These are phyloP conservation scores for Linum lewisii DNA, from an alignment of 345 rosid species.

Conservation along the genomic window DNA sequence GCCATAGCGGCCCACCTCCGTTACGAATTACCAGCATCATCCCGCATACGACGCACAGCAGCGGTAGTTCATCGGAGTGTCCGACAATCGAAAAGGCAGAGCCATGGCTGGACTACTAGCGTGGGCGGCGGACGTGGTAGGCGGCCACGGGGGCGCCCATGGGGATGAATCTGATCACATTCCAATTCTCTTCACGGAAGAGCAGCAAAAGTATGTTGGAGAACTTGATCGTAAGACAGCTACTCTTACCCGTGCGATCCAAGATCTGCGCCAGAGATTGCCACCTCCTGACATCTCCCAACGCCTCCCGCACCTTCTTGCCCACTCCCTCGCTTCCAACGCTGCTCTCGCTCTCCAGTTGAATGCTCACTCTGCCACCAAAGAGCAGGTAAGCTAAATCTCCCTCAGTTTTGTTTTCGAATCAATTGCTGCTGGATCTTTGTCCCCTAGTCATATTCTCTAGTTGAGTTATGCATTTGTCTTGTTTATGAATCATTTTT, in stretches of 20 bases:
- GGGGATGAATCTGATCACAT: conserved; percentile 30
- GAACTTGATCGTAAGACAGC: conserved; percentile 65
- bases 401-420: too few species aligned
- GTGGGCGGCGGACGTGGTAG: conserved; percentile 96
- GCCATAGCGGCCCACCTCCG: too few species aligned
- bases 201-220: conserved; percentile 56
- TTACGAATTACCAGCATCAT: too few species aligned
- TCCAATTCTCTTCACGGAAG: conserved; percentile 45
- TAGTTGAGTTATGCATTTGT: background rate
- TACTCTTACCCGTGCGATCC: conserved; percentile 69
- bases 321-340: conserved; percentile 87
- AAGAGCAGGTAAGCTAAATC: conserved; percentile 72
- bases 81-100: background rate
- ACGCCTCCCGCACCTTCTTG: conserved; percentile 86
- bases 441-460: background rate
- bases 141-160: conserved; percentile 37
- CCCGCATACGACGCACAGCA: background rate
- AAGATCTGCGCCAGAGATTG: conserved; percentile 70
- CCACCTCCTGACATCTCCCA: conserved; percentile 83
- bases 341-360: conserved; percentile 88
- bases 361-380: conserved; percentile 87
- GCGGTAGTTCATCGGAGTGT: background rate
- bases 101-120: conserved; percentile 78
- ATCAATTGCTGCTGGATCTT: background rate
- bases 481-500: background rate